These are phyloP conservation scores for Penicillium argentinense DNA, from an alignment of 495 filamentous ascomycete genomes.

Conservation along the genomic window DNA sequence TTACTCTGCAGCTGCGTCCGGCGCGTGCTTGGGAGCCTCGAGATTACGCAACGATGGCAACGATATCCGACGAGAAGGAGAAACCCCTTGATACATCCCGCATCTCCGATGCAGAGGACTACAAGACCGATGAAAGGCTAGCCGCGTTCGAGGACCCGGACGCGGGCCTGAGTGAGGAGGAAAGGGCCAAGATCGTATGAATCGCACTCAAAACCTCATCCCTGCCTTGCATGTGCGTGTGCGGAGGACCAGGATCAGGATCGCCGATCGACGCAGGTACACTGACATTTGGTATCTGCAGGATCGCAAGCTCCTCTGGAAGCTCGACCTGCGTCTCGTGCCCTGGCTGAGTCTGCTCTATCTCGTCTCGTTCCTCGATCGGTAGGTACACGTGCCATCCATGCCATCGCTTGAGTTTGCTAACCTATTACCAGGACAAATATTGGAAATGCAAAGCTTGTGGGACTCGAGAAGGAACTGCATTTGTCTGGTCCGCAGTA, in stretches of 20 bases:
- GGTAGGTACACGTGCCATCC: conserved; percentile 27
- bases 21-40: not conserved
- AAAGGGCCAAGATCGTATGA: conserved; percentile 67
- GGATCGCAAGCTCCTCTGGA: conserved; percentile 68
- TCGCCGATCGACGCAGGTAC: not conserved
- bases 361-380: conserved; percentile 79
- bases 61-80: conserved; percentile 15
- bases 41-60: conserved; percentile 19
- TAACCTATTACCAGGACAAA: conserved; percentile 55
- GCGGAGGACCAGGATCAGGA: too few relatives aligned
- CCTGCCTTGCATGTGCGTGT: not conserved
- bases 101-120: conserved; percentile 23
- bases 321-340: conserved; percentile 68
- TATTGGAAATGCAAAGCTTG: conserved; percentile 88
- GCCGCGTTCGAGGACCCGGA: conserved; percentile 60
- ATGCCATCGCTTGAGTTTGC: not conserved
- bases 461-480: conserved; percentile 64
- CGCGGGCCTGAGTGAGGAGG: conserved; percentile 63
- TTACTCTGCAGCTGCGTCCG: not conserved
- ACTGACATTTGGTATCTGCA: conserved; percentile 22
- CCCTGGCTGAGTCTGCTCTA: conserved; percentile 87
- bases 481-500: conserved; percentile 67
- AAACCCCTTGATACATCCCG: conserved; percentile 5
- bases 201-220: not conserved
- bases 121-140: conserved; percentile 10